Evolutionary conservation across 1,284 basidiomycete species (phyloP).

Genomic region (Pisolithus thermaeus): DNA sequence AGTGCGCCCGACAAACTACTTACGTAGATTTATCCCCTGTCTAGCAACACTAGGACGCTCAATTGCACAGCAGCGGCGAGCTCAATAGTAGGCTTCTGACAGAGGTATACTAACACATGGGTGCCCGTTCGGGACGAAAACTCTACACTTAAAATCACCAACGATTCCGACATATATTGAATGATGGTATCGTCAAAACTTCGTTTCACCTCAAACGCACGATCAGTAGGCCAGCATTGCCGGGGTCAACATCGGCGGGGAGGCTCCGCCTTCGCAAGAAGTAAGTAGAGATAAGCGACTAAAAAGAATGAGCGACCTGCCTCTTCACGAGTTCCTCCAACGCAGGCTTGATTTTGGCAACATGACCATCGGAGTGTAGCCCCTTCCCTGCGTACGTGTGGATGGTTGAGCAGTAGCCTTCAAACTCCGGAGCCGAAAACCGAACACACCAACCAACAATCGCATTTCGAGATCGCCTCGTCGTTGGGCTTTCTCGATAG

Average conservation of each 20-base stretch:
- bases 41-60: too few relatives aligned
- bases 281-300: not conserved
- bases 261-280: slow-evolving; percentile 17
- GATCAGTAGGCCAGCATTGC: slow-evolving; percentile 80
- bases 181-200: not conserved
- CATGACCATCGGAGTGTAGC: slow-evolving; percentile 75
- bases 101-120: too few relatives aligned
- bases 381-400: slow-evolving; percentile 66
- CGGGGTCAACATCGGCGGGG: slow-evolving; percentile 58
- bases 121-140: too few relatives aligned
- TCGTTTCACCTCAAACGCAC: slow-evolving; percentile 48
- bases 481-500: slow-evolving; percentile 62
- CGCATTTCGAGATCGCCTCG: slow-evolving; percentile 68
- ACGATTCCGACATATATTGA: too few relatives aligned
- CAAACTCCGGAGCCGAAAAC: not conserved
- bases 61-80: too few relatives aligned
- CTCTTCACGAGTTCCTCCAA: slow-evolving; percentile 85
- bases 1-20: too few relatives aligned
- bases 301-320: slow-evolving; percentile 33
- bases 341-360: slow-evolving; percentile 90
- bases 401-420: not conserved
- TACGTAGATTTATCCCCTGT: too few relatives aligned
- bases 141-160: too few relatives aligned
- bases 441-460: slow-evolving; percentile 76
- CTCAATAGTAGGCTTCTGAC: too few relatives aligned